A percentile compares a stretch with the other conserved stretches of the same genome.
These are phyloP conservation scores for Dactylonectria macrodidyma DNA, from an alignment of 2,329 filamentous ascomycete genomes.

Conservation along the genomic window DNA sequence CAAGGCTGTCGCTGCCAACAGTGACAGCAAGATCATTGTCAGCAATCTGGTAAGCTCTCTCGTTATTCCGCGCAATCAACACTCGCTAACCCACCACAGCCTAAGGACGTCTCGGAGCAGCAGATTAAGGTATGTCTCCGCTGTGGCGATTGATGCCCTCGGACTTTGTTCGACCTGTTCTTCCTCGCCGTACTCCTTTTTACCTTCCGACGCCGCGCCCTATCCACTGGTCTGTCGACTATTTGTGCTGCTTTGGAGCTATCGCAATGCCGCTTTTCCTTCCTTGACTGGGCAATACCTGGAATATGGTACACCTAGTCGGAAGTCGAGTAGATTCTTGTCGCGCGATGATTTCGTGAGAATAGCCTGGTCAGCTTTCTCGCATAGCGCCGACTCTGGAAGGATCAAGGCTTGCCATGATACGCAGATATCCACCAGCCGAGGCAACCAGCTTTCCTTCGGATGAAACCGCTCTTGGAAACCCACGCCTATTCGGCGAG, in stretches of 20 bases:
- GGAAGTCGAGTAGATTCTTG: slow-evolving; percentile 73
- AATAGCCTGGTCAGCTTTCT: slow-evolving; percentile 69
- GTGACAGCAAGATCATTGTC: slow-evolving; percentile 97
- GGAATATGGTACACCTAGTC: slow-evolving; percentile 52
- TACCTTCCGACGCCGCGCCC: slow-evolving; percentile 49
- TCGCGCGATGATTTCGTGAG: slow-evolving; percentile 62
- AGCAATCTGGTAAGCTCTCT: slow-evolving; percentile 88
- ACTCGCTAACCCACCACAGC: slow-evolving; percentile 73
- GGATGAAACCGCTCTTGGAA: slow-evolving; percentile 46
- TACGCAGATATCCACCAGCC: slow-evolving; percentile 38
- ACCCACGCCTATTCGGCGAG: slow-evolving; percentile 56
- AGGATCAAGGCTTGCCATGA: slow-evolving; percentile 46
- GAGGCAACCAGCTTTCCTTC: slow-evolving; percentile 44
- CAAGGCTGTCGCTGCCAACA: slow-evolving; percentile 72
- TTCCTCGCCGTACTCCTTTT: slow-evolving; percentile 57
- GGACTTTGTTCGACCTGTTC: slow-evolving; percentile 78
- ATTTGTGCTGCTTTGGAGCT: slow-evolving; percentile 42
- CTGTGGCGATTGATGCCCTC: slow-evolving; percentile 77
- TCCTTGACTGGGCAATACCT: slow-evolving; percentile 47
- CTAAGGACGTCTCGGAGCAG: slow-evolving; percentile 94
- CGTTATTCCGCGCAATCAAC: not conserved
- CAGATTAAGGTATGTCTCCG: slow-evolving; percentile 99
- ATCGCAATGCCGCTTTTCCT: slow-evolving; percentile 51
- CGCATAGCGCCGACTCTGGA: slow-evolving; percentile 44
- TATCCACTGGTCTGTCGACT: slow-evolving; percentile 38